Conservation (phyloP, 208 protist genomes). For the Eutreptiella sp. region DNA sequence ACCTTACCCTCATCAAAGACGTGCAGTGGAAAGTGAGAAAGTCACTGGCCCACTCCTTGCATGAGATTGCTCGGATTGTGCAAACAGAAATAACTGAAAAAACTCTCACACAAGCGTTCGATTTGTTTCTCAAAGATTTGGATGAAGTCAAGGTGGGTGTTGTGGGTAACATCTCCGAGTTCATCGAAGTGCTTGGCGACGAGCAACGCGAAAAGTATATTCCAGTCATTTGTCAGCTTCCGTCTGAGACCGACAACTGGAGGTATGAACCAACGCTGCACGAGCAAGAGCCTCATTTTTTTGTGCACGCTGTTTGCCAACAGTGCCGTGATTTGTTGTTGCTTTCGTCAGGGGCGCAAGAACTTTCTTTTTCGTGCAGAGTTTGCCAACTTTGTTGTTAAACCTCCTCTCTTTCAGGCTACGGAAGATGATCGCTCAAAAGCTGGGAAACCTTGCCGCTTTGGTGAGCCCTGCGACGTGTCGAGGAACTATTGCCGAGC, state of each 20-base stretch:
- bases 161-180: constrained; percentile 35
- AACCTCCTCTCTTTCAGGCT: too few species aligned
- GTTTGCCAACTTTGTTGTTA: too few species aligned
- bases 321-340: too few species aligned
- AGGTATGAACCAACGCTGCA: too few species aligned
- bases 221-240: constrained; percentile 16
- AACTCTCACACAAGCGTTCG: constrained; percentile 38
- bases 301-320: too few species aligned
- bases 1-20: constrained; percentile 49
- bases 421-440: constrained; percentile 40
- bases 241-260: constrained; percentile 39
- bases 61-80: constrained; percentile 58
- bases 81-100: constrained; percentile 43
- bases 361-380: too few species aligned
- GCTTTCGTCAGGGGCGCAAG: too few species aligned
- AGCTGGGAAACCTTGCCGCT: constrained; percentile 20
- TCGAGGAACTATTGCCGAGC: background rate
- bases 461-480: background rate
- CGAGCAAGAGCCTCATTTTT: too few species aligned
- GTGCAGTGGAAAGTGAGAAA: constrained; percentile 58
- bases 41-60: constrained; percentile 46
- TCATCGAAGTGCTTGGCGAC: constrained; percentile 27
- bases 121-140: constrained; percentile 55
- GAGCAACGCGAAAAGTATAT: constrained; percentile 35
- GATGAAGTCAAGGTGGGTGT: constrained; percentile 57